Evolutionary conservation across 805 yeast genomes (phyloP), one percentile per base, ranked within the genome.

Genomic region (Millerozyma acaciae): DNA sequence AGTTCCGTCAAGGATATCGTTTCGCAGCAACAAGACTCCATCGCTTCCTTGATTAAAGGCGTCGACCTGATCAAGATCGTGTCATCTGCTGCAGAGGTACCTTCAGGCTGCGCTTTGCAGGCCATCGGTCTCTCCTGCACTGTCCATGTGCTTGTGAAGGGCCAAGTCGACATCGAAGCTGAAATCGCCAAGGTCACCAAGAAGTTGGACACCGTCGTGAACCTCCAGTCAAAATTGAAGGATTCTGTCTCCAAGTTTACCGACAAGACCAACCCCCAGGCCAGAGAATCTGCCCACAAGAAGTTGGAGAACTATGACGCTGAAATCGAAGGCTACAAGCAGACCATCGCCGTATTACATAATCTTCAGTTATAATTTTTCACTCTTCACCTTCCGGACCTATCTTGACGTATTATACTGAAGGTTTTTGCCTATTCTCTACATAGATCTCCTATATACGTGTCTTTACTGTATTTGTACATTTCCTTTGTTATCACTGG

Each of bases 61-160:
- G 93, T 88, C 47, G 80, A 80, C 45, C 72, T 75, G 48, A 78
- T 89, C 42, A 62, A 70, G 30, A 84, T 87, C 52, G 83, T 85
- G 21, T 65, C 68, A 26, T 44, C 62, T 9, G 62, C 61, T 10
- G 59, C 62, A 16, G 74, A 76, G 16, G 76, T 88, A 41, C 97
- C 97, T 47, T 76, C 78, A 39, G 98, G 98, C 28, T 85, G 95
- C 60, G 96, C 90, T 26, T 74, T 88, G 45, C 80, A 78, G 47
- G 76, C 94, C 36, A 86, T 90, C 38, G 76, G 78, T 38, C 82
- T 95, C 30, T 83, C 76, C 35, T 79, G 86, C 57, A 81, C 78
- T 39, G 97, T 89, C 14, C 96, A 87, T 51, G 76, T 90, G 19
- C 72, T 93, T 57, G 96, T 90, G 37, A 89, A 87, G 72, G 98